These are phyloP conservation scores for Xerocomellus intermedius DNA, from an alignment of 768 basidiomycete genomes.

Conservation along the genomic window DNA sequence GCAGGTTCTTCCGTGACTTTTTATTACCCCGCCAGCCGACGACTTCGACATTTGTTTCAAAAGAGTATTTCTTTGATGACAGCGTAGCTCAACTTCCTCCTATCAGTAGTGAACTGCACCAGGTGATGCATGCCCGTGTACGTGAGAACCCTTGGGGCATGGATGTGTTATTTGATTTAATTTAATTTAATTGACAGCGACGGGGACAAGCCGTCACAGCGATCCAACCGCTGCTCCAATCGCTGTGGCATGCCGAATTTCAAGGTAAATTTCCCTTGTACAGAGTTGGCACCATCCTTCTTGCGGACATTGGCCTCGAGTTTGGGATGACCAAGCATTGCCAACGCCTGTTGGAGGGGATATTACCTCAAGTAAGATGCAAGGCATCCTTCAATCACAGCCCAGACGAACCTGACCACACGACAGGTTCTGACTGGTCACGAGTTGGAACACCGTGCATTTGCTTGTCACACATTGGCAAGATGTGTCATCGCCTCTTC, in stretches of 20 bases:
- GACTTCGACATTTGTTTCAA: constrained; percentile 49
- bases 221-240: constrained; percentile 65
- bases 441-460: constrained; percentile 74
- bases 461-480: constrained; percentile 70
- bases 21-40: constrained; percentile 58
- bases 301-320: constrained; percentile 78
- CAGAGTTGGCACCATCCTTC: constrained; percentile 63
- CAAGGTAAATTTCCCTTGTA: constrained; percentile 66
- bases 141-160: constrained; percentile 26
- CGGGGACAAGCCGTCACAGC: constrained; percentile 59
- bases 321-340: constrained; percentile 72
- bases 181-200: constrained; percentile 41
- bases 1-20: constrained; percentile 62
- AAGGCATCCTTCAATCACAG: constrained; percentile 5
- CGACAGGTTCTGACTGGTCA: constrained; percentile 64
- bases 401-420: not conserved
- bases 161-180: constrained; percentile 3
- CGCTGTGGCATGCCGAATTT: constrained; percentile 81
- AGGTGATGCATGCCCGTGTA: constrained; percentile 41
- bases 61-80: constrained; percentile 55
- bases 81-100: constrained; percentile 32
- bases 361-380: constrained; percentile 70
- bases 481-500: constrained; percentile 69
- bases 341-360: constrained; percentile 65
- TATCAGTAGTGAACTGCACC: constrained; percentile 43